A percentile compares a stretch with the other conserved stretches of the same genome.
Evolutionary conservation across 2,329 filamentous ascomycete species (phyloP).

Genomic region (Trichoderma semiorbis): DNA sequence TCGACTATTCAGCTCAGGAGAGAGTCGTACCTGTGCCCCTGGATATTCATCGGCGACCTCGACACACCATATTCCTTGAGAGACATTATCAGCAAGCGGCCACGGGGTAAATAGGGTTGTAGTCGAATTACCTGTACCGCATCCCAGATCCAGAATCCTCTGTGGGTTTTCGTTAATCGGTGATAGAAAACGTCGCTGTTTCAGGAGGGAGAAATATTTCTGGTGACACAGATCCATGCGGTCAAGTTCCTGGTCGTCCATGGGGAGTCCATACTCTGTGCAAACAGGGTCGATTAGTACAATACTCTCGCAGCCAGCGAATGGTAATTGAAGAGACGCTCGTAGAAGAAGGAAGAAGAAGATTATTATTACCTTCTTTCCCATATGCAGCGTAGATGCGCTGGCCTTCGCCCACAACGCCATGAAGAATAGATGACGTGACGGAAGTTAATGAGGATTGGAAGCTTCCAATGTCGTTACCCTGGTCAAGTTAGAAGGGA

Average conservation of each 20-base stretch:
- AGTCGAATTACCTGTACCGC: conserved; percentile 22
- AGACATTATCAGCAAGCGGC: not conserved
- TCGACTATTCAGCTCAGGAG: not conserved
- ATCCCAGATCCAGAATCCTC: conserved; percentile 30
- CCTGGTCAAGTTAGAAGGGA: conserved; percentile 28
- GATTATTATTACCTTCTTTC: conserved; percentile 27
- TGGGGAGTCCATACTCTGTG: conserved; percentile 38
- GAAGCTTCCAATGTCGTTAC: conserved; percentile 21
- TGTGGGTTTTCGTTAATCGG: conserved; percentile 26
- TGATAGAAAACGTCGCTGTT: conserved; percentile 26
- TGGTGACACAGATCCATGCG: conserved; percentile 38
- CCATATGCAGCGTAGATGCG: conserved; percentile 33
- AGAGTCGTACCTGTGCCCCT: conserved; percentile 21
- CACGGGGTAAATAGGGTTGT: not conserved
- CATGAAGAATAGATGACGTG: conserved; percentile 27
- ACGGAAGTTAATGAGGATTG: conserved; percentile 30
- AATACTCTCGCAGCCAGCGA: not conserved
- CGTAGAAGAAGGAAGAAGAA: not conserved
- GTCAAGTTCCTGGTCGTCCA: conserved; percentile 39
- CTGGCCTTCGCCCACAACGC: conserved; percentile 29
- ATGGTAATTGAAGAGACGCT: not conserved
- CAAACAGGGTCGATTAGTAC: not conserved
- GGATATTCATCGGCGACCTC: conserved; percentile 39
- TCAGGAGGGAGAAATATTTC: conserved; percentile 30
- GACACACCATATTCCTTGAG: conserved; percentile 31